Base-by-base conservation (phyloP, 139 green algal genomes). In the Limnomonas spitsbergensis region DNA sequence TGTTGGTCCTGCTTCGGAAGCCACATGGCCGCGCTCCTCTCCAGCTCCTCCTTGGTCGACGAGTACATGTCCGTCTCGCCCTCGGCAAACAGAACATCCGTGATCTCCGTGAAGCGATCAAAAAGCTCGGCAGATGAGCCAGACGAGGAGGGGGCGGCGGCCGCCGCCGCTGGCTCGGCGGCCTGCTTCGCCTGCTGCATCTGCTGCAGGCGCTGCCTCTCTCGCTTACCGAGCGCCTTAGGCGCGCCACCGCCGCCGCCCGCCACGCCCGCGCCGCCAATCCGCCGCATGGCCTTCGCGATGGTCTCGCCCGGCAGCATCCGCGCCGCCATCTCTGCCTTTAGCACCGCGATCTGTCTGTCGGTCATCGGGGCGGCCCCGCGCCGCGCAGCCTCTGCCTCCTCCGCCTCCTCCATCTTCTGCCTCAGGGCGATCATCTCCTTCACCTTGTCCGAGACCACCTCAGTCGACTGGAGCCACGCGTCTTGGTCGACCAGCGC, bases 11-110 rank as follows among this genome's bases (percentile, higher is more conserved):
- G 14, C 61, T 71, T 71, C 7, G 69, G 69, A 29, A 76, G 69
- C 69, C 69, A 76, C 69, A 76, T 76, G 14, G 9, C 37, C 14
- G 69, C 69, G 24, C 26, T 40, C 9, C 37, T 14, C 9, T 37
- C 69, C 14, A 76, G 69, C 69, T 76, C 69, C 37, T 76, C 69
- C 35, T 53, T 42, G 35, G 14, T 53, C 9, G 69, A 29, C 6
- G 69, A 29, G 37, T 53, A 76, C 4, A 76, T 35, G 14, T 76
- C 69, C 4, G 69, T 52, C 69, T 76, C 69, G 35, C 69, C 69
- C 69, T 76, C 69, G 6, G 37, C 34, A 47, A 72, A 72, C 66
- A 72, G 24, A 7, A 14, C 9, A 34, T 72, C 66, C 24, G 66
- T 37, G n/a, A 72, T 37, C 66, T 72, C 66, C 9, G 66, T 72